These are phyloP conservation scores for Scheffersomyces parashehatae DNA, from an alignment of 1,139 yeast species.

Conservation along the genomic window DNA sequence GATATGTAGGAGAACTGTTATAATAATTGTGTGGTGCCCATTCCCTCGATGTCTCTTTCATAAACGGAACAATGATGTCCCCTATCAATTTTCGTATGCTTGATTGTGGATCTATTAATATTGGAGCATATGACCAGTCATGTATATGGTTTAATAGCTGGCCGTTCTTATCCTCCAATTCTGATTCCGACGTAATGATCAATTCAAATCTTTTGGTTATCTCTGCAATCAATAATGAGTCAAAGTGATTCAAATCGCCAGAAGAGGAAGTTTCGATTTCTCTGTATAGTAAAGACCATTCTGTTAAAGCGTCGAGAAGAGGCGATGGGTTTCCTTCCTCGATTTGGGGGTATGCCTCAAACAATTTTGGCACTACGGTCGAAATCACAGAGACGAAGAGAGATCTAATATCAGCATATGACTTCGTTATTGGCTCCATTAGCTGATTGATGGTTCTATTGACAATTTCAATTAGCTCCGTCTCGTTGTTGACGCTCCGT, in stretches of 20 bases:
- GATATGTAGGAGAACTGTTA: constrained; percentile 7
- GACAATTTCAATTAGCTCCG: background rate
- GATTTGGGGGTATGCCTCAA: constrained; percentile 8
- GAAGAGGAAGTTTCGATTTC: constrained; percentile 7
- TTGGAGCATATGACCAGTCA: constrained; percentile 16
- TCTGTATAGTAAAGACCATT: constrained; percentile 17
- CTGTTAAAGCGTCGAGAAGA: constrained; percentile 8
- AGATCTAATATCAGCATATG: constrained; percentile 4
- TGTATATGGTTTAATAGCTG: background rate
- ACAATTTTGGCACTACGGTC: constrained; percentile 6
- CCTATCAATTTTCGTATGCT: constrained; percentile 15
- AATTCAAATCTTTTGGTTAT: constrained; percentile 1
- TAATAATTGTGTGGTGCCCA: constrained; percentile 15
- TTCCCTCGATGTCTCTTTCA: constrained; percentile 8
- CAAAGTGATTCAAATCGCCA: constrained; percentile 9
- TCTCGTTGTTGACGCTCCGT: background rate
- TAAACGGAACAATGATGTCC: constrained; percentile 20
- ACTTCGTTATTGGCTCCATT: background rate
- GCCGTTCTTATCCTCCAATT: background rate
- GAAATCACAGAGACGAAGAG: constrained; percentile 10
- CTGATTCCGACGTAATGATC: background rate
- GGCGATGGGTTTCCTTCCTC: constrained; percentile 4
- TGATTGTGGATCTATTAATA: constrained; percentile 14
- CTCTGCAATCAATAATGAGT: constrained; percentile 8
- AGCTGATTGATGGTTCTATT: background rate